A percentile compares a stretch with the other conserved stretches of the same genome.
Conservation (phyloP, 768 basidiomycete species). For the Lepiota brunneoincarnata region DNA sequence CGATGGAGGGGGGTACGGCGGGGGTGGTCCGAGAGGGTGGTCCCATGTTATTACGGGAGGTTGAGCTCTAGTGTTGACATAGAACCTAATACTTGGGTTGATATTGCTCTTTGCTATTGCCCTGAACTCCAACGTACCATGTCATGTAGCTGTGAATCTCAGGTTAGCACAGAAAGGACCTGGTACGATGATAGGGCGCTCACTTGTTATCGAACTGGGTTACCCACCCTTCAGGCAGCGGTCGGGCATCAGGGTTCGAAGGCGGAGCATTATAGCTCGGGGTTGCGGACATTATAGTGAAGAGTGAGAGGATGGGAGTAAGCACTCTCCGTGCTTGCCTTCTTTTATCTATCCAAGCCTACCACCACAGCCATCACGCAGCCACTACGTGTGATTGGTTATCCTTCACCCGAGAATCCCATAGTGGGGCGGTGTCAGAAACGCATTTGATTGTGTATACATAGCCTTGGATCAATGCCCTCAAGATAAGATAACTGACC, state of each 20-base stretch:
- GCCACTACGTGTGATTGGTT: too few relatives aligned
- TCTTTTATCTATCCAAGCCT: too few relatives aligned
- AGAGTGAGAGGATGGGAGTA: constrained; percentile 8
- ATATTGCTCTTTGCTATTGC: not conserved
- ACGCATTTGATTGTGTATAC: too few relatives aligned
- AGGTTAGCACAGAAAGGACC: constrained; percentile 13
- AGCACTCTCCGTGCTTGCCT: too few relatives aligned
- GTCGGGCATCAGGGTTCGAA: constrained; percentile 55
- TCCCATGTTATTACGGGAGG: constrained; percentile 70
- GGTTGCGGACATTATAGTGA: constrained; percentile 12
- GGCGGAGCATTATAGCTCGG: constrained; percentile 45
- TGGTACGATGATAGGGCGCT: constrained; percentile 29
- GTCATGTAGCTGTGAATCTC: constrained; percentile 42
- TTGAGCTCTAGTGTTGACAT: constrained; percentile 61
- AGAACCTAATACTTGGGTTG: constrained; percentile 52
- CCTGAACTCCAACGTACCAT: constrained; percentile 45
- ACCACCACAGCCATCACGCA: too few relatives aligned
- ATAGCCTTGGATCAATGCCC: too few relatives aligned
- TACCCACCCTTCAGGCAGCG: constrained; percentile 67
- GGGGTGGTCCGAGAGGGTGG: constrained; percentile 59
- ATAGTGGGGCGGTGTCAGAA: too few relatives aligned
- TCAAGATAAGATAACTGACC: too few relatives aligned
- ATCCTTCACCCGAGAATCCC: too few relatives aligned
- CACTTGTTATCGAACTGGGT: constrained; percentile 67
- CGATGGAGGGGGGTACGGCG: constrained; percentile 37